Conservation (phyloP, 2,329 filamentous ascomycete species). For the Remersonia thermophila region DNA sequence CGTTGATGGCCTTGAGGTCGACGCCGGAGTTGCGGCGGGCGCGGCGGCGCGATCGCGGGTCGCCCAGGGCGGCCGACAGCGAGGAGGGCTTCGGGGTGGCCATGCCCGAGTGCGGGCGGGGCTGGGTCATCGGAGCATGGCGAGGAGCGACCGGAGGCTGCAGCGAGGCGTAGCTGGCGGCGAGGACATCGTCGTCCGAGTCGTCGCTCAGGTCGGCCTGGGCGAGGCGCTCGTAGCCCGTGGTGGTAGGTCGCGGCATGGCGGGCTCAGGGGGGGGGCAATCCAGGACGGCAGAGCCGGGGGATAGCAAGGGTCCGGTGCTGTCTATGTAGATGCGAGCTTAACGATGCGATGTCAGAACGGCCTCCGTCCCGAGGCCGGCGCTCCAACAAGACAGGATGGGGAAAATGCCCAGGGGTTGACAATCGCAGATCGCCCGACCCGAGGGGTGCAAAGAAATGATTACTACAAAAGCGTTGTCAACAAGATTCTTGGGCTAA, state of each 20-base stretch:
- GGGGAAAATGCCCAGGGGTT: too few relatives aligned
- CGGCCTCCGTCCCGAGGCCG: too few relatives aligned
- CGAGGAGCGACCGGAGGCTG: conserved; percentile 45
- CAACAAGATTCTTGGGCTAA: too few relatives aligned
- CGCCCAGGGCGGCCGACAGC: conserved; percentile 5
- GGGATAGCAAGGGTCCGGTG: too few relatives aligned
- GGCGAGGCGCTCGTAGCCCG: conserved; percentile 73
- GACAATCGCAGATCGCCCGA: too few relatives aligned
- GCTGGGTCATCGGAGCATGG: conserved; percentile 52
- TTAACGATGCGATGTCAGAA: too few relatives aligned
- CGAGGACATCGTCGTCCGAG: conserved; percentile 51
- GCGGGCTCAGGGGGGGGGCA: conserved; percentile 11
- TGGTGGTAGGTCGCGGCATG: conserved; percentile 64
- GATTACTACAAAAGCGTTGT: too few relatives aligned
- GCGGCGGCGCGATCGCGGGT: conserved; percentile 29
- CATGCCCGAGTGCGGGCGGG: conserved; percentile 48
- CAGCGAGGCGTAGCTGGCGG: conserved; percentile 39
- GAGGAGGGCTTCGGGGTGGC: conserved; percentile 36
- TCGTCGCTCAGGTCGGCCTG: conserved; percentile 70
- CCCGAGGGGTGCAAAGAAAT: too few relatives aligned
- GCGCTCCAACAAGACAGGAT: too few relatives aligned
- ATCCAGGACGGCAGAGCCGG: too few relatives aligned
- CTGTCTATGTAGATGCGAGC: neutral
- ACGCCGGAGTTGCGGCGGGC: conserved; percentile 70
- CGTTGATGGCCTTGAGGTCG: conserved; percentile 97